Evolutionary conservation across 2,329 filamentous ascomycete genomes (phyloP), one percentile per base, ranked within the genome.

Genomic region (Botryosphaeria agaves): DNA sequence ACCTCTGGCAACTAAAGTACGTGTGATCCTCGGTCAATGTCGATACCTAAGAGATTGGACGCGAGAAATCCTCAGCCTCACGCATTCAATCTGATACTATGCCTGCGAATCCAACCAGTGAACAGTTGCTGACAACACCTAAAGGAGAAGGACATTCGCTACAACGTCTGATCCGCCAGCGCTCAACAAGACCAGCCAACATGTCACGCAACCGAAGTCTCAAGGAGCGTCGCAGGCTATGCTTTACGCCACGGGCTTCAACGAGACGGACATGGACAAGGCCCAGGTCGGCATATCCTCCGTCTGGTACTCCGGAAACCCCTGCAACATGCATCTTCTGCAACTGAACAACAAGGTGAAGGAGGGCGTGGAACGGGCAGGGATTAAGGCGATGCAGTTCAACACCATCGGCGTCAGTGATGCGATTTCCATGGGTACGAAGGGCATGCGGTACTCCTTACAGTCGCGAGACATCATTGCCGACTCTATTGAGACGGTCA

Each of bases 321-420:
- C 89, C 16, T 98, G 89, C 66, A 98, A 98, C 62, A 98, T 94
- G 87, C 89, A 98, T 57, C 64, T 98, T 38, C 67, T 98, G 56
- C 81, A 91, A 48, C 71, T 98, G 36, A 92, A 81, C 50, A 66
- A 77, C 53, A 62, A 76, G 39, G 78, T 93, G 40, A 75, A 71
- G 42, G 69, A 78, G 48, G 72, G 75, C 37, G 76, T 81, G 18
- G 59, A 74, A 43, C 64, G 77, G 45, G 80, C 84, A 5, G 53
- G 83, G 14, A 66, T 98, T 37, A 68, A 92, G 36, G 83, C 84
- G 38, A 92, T 91, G 66, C 85, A 94, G 55, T 98, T 98, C 72
- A 98, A 98, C 66, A 98, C 91, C 36, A 82, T 98, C 48, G 89
- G 89, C 48, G 91, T 98, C 41, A 93, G 83, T 39, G 89, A 98